A percentile compares a stretch with the other conserved stretches of the same genome.
Conservation (phyloP, 1,284 basidiomycete species). For the Fomitopsis schrenkii region DNA sequence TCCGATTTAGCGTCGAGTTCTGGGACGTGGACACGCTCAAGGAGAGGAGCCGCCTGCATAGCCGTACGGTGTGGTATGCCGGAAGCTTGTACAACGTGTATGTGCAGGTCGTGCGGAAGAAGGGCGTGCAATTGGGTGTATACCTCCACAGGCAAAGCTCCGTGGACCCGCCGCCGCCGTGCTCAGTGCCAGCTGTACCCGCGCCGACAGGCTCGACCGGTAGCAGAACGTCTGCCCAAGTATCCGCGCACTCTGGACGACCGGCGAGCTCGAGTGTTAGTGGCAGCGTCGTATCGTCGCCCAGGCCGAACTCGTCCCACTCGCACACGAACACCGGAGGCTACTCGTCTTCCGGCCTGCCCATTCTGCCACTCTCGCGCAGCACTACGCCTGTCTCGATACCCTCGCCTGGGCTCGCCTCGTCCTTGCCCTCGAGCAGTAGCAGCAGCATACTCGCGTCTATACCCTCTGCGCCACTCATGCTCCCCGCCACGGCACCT, state of each 20-base stretch:
- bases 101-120: constrained; percentile 79
- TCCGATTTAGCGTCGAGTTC: constrained; percentile 85
- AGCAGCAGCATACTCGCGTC: constrained; percentile 5
- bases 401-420: constrained; percentile 13
- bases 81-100: constrained; percentile 85
- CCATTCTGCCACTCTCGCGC: constrained; percentile 28
- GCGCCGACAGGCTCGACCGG: constrained; percentile 2
- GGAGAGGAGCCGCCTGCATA: constrained; percentile 80
- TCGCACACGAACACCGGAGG: constrained; percentile 21
- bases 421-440: constrained; percentile 13
- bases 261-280: constrained; percentile 7
- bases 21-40: constrained; percentile 82
- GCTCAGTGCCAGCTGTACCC: constrained; percentile 26
- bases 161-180: constrained; percentile 59
- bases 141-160: constrained; percentile 86
- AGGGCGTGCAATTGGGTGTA: constrained; percentile 78
- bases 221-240: background rate
- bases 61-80: constrained; percentile 76
- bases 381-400: constrained; percentile 34
- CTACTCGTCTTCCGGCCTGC: constrained; percentile 34
- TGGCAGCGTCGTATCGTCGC: constrained; percentile 11
- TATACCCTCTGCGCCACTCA: constrained; percentile 9
- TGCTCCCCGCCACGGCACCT: constrained; percentile 38
- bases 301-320: constrained; percentile 10
- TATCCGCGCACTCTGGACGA: background rate